Evolutionary conservation across 1,139 yeast species (phyloP).

Genomic region (Yamadazyma spencermartinsiae): DNA sequence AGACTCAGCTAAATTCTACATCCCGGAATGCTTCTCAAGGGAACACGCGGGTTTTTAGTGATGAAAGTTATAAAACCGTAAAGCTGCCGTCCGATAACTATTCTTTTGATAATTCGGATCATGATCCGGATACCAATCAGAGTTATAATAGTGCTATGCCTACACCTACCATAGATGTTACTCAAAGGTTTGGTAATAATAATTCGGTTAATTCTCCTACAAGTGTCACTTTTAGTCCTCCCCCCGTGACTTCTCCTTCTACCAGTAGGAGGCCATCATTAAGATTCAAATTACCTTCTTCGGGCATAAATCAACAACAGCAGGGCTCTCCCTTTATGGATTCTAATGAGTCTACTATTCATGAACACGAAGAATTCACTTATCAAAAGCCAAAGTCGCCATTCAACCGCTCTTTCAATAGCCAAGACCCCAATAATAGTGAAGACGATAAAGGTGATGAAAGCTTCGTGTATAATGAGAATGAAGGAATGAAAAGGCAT

Average conservation of each 20-base stretch:
- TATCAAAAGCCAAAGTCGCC: conserved; percentile 21
- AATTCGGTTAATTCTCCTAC: conserved; percentile 1
- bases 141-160: conserved; percentile 22
- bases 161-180: conserved; percentile 28
- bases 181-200: conserved; percentile 6
- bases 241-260: conserved; percentile 12
- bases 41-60: conserved; percentile 17
- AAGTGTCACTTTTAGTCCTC: conserved; percentile 10
- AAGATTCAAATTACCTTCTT: conserved; percentile 26
- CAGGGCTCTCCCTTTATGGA: conserved; percentile 28
- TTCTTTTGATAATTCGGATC: conserved; percentile 14
- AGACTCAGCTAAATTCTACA: conserved; percentile 3
- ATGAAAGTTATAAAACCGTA: conserved; percentile 19
- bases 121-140: conserved; percentile 3
- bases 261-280: conserved; percentile 22
- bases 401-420: conserved; percentile 12
- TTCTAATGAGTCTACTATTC: conserved; percentile 16
- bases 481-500: conserved; percentile 58
- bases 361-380: conserved; percentile 23
- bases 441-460: conserved; percentile 15
- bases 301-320: conserved; percentile 12
- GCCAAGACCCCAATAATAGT: conserved; percentile 9
- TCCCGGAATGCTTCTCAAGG: neutral
- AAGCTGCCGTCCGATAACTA: conserved; percentile 12
- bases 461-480: conserved; percentile 12